These are phyloP conservation scores for Botryotinia globosa DNA, from an alignment of 2,329 filamentous ascomycete genomes.

Conservation along the genomic window DNA sequence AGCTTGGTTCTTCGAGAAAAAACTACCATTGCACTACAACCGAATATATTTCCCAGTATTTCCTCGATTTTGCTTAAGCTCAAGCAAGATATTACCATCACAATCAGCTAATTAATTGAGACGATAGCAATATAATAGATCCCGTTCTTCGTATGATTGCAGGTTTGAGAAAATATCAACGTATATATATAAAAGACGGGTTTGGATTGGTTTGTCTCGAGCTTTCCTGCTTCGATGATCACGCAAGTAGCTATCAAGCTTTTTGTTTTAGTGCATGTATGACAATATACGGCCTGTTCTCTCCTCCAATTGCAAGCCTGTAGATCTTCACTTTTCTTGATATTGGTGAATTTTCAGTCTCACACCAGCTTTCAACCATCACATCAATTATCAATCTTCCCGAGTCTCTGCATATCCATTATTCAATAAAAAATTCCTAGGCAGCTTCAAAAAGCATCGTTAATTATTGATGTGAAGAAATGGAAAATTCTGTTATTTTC, in stretches of 20 bases:
- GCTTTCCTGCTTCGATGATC: not conserved
- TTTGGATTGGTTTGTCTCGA: not conserved
- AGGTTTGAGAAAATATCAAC: not conserved
- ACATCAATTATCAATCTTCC: not conserved
- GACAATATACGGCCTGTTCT: not conserved
- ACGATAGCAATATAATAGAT: not conserved
- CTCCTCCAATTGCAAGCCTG: not conserved
- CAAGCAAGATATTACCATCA: not conserved
- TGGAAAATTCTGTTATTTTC: not conserved
- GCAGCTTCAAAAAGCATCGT: not conserved
- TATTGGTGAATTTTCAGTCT: not conserved
- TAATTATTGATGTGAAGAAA: too few species aligned
- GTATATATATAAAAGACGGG: not conserved
- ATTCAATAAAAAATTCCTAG: not conserved
- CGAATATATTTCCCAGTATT: not conserved
- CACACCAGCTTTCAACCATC: not conserved
- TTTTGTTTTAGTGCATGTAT: not conserved
- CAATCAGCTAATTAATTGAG: not conserved
- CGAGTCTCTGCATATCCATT: not conserved
- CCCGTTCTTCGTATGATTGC: not conserved
- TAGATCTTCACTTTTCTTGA: not conserved
- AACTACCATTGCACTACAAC: not conserved
- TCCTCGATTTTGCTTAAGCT: not conserved
- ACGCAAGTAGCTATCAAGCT: not conserved
- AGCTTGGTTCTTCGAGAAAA: not conserved